Base-by-base conservation (phyloP, 169 alveolate species). In the Cryptosporidium viatorum region DNA sequence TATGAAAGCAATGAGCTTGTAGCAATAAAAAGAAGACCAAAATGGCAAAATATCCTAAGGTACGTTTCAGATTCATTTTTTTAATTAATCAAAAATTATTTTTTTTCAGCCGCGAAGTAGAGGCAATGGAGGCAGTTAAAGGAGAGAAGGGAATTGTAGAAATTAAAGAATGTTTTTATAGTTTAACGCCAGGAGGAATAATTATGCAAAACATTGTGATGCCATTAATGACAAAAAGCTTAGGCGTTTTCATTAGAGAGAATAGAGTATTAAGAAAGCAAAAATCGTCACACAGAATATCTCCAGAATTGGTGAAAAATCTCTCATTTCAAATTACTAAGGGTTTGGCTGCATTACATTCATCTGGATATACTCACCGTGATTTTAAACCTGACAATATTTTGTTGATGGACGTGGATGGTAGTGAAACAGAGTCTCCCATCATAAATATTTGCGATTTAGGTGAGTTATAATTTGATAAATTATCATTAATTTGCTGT, bases 41-140 rank as follows among this genome's bases (percentile, higher is more conserved):
- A 80, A 29, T 80, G 89, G 89, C 89, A 80, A 80, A 80, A 65
- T 62, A n/a, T 33, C n/a, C 18, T 29, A 45, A 80, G 89, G 89
- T 80, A 65, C 5, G 89, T 33, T 59, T 31, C n/a, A 14, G 35
- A 80, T 3, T 39, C 14, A 7, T 18, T 26, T 50, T 12, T 26
- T 52, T 71, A n/a, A 10, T 31, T 74, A 51, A 45, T 37, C 9
- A 37, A 37, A 5, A 6, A 37, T 33, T 10, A 21, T 33, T n/a
- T 31, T n/a, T 59, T 60, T 1, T 62, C 5, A 80, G 89, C 41
- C 89, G 89, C 12, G 89, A 80, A 65, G 74, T 80, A 39, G 89
- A 80, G 70, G 89, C 89, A 5, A 60, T 80, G 89, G 89, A 80
- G 18, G 31, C 69, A 45, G 75, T 80, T 3, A 80, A 65, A 41